Evolutionary conservation across 192 early-diverging fungal genomes (phyloP).

Genomic region (Gaertneriomyces semiglobifer): DNA sequence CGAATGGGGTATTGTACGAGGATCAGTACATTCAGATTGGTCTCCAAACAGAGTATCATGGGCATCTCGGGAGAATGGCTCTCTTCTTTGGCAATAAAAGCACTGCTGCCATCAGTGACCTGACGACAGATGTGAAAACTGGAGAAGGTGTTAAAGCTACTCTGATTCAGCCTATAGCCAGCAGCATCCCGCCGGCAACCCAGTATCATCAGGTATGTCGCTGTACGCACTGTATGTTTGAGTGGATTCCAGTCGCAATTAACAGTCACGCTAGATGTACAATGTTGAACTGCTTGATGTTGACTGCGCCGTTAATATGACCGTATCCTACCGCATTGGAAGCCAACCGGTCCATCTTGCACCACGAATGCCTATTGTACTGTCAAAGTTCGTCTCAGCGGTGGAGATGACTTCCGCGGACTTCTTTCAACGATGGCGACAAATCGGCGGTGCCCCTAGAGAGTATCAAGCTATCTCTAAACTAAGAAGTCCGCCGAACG

Average conservation of each 20-base stretch:
- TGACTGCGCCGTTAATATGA: constrained; percentile 61
- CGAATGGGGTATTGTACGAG: constrained; percentile 82
- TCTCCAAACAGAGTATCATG: constrained; percentile 91
- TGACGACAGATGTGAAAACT: constrained; percentile 54
- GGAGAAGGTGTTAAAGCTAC: constrained; percentile 53
- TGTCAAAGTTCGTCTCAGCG: constrained; percentile 85
- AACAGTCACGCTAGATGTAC: constrained; percentile 49
- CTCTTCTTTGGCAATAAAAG: constrained; percentile 91
- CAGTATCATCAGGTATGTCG: constrained; percentile 69
- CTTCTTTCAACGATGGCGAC: constrained; percentile 92
- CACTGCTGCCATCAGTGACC: constrained; percentile 59
- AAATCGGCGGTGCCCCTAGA: constrained; percentile 83
- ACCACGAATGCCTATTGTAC: constrained; percentile 73
- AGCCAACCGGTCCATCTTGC: constrained; percentile 42
- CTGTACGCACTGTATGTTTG: background rate
- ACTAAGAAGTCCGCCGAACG: constrained; percentile 39
- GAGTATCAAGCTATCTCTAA: constrained; percentile 77
- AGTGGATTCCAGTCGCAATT: background rate
- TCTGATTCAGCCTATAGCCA: constrained; percentile 55
- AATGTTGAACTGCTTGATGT: constrained; percentile 71
- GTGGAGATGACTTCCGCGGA: constrained; percentile 69
- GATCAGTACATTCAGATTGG: constrained; percentile 86
- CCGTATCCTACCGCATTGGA: constrained; percentile 65
- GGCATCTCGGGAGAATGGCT: constrained; percentile 80
- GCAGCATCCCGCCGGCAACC: constrained; percentile 59